phyloP scores from a whole-genome alignment of 2,329 filamentous ascomycete genomes.

The Colletotrichum noveboracense region DNA sequence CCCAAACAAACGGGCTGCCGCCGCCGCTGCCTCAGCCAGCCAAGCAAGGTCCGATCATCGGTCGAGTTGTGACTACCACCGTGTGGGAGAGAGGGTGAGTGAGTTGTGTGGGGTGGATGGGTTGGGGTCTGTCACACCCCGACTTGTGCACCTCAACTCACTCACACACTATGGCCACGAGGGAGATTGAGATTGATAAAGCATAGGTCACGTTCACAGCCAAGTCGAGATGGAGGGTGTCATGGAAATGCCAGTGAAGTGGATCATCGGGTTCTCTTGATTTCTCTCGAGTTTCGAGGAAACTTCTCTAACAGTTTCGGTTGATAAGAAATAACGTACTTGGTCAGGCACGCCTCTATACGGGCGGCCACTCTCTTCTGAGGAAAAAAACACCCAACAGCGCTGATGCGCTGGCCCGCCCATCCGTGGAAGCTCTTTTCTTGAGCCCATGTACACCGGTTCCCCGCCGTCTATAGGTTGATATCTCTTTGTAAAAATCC shows the following conservation, averaged over 20 bases:
- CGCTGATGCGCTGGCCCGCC: not conserved
- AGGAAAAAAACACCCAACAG: not conserved
- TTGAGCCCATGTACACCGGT: conserved; percentile 1
- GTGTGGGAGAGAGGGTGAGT: too few species aligned
- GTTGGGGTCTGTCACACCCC: not conserved
- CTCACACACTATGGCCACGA: not conserved
- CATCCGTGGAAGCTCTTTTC: not conserved
- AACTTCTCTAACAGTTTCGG: not conserved
- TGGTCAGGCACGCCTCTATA: conserved; percentile 1
- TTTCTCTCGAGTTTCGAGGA: conserved; percentile 5
- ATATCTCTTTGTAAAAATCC: not conserved
- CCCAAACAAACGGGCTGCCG: not conserved
- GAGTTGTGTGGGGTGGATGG: not conserved
- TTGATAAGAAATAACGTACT: not conserved
- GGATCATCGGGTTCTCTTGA: not conserved
- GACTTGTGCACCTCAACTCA: not conserved
- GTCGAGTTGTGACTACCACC: not conserved
- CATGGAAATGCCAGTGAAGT: not conserved
- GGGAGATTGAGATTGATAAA: not conserved
- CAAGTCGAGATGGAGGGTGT: too few species aligned
- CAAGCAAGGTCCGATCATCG: not conserved
- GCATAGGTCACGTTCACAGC: not conserved
- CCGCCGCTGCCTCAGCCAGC: not conserved
- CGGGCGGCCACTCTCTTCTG: not conserved
- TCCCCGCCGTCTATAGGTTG: conserved; percentile 15